These are phyloP conservation scores for Lophiotrema nucula DNA, from an alignment of 495 filamentous ascomycete genomes.

Conservation along the genomic window DNA sequence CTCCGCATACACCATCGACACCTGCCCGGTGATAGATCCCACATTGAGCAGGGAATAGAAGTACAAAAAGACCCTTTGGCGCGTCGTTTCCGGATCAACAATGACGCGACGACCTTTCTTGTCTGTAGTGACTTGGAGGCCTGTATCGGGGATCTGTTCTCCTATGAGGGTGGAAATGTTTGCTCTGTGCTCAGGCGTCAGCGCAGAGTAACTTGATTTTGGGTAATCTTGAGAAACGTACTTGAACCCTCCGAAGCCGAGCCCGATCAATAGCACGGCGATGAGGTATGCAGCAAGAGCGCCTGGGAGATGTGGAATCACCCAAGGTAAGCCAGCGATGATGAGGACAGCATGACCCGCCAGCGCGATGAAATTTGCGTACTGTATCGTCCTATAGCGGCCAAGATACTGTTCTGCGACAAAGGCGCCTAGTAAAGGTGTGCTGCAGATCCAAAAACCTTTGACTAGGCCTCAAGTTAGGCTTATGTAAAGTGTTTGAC, in stretches of 20 bases:
- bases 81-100: conserved; percentile 63
- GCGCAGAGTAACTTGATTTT: too few species aligned
- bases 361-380: conserved; percentile 55
- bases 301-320: conserved; percentile 52
- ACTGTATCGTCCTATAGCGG: conserved; percentile 66
- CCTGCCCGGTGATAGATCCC: conserved; percentile 54
- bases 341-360: conserved; percentile 64
- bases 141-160: conserved; percentile 51
- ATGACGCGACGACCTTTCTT: conserved; percentile 52
- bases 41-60: conserved; percentile 70
- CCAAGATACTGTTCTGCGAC: conserved; percentile 70
- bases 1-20: conserved; percentile 63
- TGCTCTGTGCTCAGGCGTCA: conserved; percentile 68
- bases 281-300: conserved; percentile 59
- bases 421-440: conserved; percentile 65
- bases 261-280: conserved; percentile 61
- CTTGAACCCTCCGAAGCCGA: conserved; percentile 65
- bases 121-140: conserved; percentile 22
- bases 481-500: neutral
- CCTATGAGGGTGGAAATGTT: conserved; percentile 60
- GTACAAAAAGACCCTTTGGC: conserved; percentile 55
- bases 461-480: conserved; percentile 62
- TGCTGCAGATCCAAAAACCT: conserved; percentile 69
- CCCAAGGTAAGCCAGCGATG: conserved; percentile 58
- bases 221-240: conserved; percentile 10